Evolutionary conservation across 371 early-diverging fungal genomes (phyloP).

Genomic region (Zychaea mexicana): DNA sequence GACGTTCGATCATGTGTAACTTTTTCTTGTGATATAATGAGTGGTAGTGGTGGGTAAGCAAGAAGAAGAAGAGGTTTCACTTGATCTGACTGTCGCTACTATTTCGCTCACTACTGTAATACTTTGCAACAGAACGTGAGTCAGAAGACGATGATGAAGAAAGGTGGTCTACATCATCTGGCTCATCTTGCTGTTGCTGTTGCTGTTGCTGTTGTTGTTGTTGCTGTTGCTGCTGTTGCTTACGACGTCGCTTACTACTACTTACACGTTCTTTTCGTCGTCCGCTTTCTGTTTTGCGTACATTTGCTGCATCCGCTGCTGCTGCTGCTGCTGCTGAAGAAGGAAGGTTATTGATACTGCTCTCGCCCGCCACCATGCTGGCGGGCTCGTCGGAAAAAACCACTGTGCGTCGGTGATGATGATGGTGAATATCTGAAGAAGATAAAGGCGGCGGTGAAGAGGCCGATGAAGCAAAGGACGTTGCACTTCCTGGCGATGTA

Average conservation of each 20-base stretch:
- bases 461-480: conserved; percentile 15
- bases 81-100: conserved; percentile 23
- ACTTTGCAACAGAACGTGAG: conserved; percentile 11
- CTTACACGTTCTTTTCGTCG: conserved; percentile 31
- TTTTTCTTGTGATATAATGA: not conserved
- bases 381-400: conserved; percentile 17
- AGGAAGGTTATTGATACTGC: not conserved
- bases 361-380: conserved; percentile 6
- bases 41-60: not conserved
- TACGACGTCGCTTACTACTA: conserved; percentile 1
- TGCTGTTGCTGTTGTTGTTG: no score
- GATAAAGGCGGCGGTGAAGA: conserved; percentile 7
- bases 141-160: not conserved
- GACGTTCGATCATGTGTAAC: not conserved
- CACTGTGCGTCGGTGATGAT: conserved; percentile 13
- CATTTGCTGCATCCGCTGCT: not conserved
- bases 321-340: no score
- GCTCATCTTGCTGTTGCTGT: not conserved
- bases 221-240: not conserved
- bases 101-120: conserved; percentile 23
- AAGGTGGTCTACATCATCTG: not conserved
- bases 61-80: not conserved
- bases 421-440: conserved; percentile 1
- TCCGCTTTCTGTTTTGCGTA: conserved; percentile 41
- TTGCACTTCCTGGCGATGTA: conserved; percentile 17